Conservation (phyloP, 2,329 filamentous ascomycete genomes). For the Aspergillus uvarum region DNA sequence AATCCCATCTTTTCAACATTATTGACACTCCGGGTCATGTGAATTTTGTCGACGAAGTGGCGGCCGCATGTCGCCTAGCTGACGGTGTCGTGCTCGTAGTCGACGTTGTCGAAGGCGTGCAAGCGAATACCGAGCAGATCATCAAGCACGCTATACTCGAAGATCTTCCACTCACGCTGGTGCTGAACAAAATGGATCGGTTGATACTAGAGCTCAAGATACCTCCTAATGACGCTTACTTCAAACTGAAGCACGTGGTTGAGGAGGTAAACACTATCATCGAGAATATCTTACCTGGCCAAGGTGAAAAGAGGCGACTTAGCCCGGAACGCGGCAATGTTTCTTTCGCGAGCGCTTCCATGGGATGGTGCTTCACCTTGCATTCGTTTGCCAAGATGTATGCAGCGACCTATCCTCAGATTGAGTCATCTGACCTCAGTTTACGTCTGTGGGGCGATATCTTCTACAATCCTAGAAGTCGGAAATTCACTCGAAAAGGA, state of each 20-base stretch:
- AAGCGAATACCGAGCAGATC: slow-evolving; percentile 93
- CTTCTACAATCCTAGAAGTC: slow-evolving; percentile 87
- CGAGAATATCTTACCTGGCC: slow-evolving; percentile 78
- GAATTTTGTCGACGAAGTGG: slow-evolving; percentile 97
- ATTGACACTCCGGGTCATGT: slow-evolving; percentile 96
- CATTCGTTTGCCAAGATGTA: slow-evolving; percentile 97
- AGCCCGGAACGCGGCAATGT: slow-evolving; percentile 98
- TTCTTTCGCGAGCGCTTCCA: slow-evolving; percentile 87
- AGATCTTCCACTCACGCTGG: slow-evolving; percentile 80
- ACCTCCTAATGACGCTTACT: slow-evolving; percentile 93
- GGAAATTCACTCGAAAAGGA: slow-evolving; percentile 86
- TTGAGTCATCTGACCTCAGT: slow-evolving; percentile 81
- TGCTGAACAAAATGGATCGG: slow-evolving; percentile 97
- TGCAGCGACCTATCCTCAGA: slow-evolving; percentile 76
- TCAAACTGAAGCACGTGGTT: slow-evolving; percentile 98
- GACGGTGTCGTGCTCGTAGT: slow-evolving; percentile 93
- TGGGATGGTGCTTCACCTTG: slow-evolving; percentile 96
- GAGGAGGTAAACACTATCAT: slow-evolving; percentile 98
- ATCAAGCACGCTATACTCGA: slow-evolving; percentile 94
- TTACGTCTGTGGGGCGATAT: slow-evolving; percentile 91
- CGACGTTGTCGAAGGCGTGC: slow-evolving; percentile 98
- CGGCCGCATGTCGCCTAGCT: slow-evolving; percentile 78
- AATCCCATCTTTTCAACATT: slow-evolving; percentile 93
- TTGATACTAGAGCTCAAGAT: slow-evolving; percentile 92
- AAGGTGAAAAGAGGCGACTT: slow-evolving; percentile 74